These are phyloP conservation scores for Macroventuria anomochaeta DNA, from an alignment of 2,329 filamentous ascomycete genomes.

Conservation along the genomic window DNA sequence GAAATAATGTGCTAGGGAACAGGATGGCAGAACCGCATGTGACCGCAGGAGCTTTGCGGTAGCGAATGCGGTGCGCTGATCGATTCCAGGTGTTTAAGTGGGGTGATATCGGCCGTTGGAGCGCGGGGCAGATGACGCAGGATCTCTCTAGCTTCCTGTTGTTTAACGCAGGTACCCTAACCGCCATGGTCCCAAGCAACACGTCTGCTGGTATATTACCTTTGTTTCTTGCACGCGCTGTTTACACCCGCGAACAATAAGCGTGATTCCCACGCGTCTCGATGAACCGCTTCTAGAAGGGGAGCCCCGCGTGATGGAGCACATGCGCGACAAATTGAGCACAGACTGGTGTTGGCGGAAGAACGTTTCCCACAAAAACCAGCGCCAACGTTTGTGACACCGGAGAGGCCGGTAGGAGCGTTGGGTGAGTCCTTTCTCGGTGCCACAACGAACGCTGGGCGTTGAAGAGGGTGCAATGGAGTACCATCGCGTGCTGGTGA, in stretches of 20 bases:
- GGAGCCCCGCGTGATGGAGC: conserved; percentile 9
- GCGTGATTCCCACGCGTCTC: conserved; percentile 6
- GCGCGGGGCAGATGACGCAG: conserved; percentile 7
- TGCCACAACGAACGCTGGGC: conserved; percentile 1
- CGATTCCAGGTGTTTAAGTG: conserved; percentile 2
- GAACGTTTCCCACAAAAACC: neutral
- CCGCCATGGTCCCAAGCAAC: conserved; percentile 9
- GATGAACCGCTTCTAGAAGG: neutral
- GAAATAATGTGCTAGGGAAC: neutral
- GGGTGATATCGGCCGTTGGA: neutral
- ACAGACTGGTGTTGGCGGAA: conserved; percentile 7
- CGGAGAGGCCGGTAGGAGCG: conserved; percentile 3
- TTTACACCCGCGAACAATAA: neutral
- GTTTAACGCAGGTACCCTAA: conserved; percentile 10
- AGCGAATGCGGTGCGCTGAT: conserved; percentile 14
- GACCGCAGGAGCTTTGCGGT: conserved; percentile 2
- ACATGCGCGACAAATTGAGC: conserved; percentile 4
- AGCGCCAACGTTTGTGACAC: conserved; percentile 15
- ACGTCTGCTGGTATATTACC: conserved; percentile 2
- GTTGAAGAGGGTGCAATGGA: neutral
- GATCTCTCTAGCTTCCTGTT: neutral
- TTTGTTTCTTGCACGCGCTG: conserved; percentile 13
- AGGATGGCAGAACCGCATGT: conserved; percentile 7
- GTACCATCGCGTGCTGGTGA: conserved; percentile 2
- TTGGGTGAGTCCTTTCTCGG: neutral